These are phyloP conservation scores for Terana coerulea DNA, from an alignment of 768 basidiomycete species.

Conservation along the genomic window DNA sequence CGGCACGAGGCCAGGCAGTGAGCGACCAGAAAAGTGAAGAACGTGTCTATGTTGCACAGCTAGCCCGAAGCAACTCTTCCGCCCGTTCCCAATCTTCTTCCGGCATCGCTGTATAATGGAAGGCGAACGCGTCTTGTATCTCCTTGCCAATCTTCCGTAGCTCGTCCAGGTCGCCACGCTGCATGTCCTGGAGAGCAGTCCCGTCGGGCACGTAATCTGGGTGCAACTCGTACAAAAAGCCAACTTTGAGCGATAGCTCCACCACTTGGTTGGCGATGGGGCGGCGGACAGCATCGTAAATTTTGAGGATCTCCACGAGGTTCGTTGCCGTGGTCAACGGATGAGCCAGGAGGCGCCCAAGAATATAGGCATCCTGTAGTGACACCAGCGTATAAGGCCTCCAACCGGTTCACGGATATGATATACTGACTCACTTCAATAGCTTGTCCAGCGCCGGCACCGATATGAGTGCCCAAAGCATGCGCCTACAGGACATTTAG, in stretches of 20 bases:
- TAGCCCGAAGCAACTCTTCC: not conserved
- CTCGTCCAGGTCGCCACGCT: not conserved
- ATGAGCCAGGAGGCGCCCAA: slow-evolving; percentile 7
- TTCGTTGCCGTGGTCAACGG: not conserved
- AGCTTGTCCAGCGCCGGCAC: slow-evolving; percentile 16
- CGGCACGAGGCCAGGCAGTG: too few relatives aligned
- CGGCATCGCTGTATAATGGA: not conserved
- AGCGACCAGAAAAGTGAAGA: too few relatives aligned
- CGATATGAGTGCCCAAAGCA: slow-evolving; percentile 16
- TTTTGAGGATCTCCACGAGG: not conserved
- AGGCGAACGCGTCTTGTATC: not conserved
- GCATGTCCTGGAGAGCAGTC: not conserved
- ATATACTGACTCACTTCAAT: slow-evolving; percentile 4
- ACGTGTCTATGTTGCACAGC: too few relatives aligned
- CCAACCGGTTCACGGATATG: too few relatives aligned
- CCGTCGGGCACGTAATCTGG: not conserved
- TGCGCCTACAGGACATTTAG: slow-evolving; percentile 11
- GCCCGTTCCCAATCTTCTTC: slow-evolving; percentile 1
- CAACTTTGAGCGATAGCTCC: not conserved
- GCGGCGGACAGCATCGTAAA: slow-evolving; percentile 6
- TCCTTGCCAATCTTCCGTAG: not conserved
- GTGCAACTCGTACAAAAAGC: slow-evolving; percentile 4
- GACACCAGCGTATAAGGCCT: not conserved
- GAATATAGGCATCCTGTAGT: slow-evolving; percentile 4
- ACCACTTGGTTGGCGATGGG: not conserved